phyloP scores from a whole-genome alignment of 768 basidiomycete species.

The Termitomyces sp. region DNA sequence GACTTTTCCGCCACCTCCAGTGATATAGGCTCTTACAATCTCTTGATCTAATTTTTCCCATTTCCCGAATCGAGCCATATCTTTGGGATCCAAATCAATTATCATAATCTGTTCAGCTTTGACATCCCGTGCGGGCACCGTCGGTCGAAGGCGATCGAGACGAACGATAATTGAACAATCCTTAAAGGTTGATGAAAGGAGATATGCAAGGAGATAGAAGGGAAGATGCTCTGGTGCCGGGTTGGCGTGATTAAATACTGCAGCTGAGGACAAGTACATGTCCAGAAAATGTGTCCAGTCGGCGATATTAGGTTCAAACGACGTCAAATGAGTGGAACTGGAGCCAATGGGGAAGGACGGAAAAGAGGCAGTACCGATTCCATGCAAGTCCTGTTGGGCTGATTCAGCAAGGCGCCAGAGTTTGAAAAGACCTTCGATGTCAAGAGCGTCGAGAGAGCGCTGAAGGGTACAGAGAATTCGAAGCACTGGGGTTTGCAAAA shows the following conservation, averaged over 20 bases:
- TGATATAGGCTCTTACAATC: slow-evolving; percentile 48
- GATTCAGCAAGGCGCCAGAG: slow-evolving; percentile 32
- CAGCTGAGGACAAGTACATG: slow-evolving; percentile 36
- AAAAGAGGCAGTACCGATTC: slow-evolving; percentile 5
- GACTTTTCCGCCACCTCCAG: slow-evolving; percentile 17
- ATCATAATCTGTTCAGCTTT: slow-evolving; percentile 43
- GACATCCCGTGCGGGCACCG: slow-evolving; percentile 8
- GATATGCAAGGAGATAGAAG: slow-evolving; percentile 66
- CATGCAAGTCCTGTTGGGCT: slow-evolving; percentile 5
- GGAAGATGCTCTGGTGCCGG: slow-evolving; percentile 42
- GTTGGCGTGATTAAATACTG: slow-evolving; percentile 27
- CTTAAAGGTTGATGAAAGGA: slow-evolving; percentile 93
- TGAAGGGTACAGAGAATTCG: slow-evolving; percentile 56
- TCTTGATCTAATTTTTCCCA: slow-evolving; percentile 74
- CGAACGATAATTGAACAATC: slow-evolving; percentile 72
- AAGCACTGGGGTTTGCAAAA: slow-evolving; percentile 50
- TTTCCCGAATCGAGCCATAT: slow-evolving; percentile 49
- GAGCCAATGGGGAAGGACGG: slow-evolving; percentile 26
- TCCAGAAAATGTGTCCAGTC: slow-evolving; percentile 68
- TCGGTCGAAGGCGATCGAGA: slow-evolving; percentile 24
- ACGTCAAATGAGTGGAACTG: slow-evolving; percentile 23
- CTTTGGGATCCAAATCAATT: slow-evolving; percentile 87
- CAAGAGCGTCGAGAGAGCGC: slow-evolving; percentile 71
- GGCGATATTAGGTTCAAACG: slow-evolving; percentile 47
- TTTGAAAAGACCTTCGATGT: slow-evolving; percentile 74